Evolutionary conservation across 192 early-diverging fungal genomes (phyloP).

Genomic region (Coemansia sp.): DNA sequence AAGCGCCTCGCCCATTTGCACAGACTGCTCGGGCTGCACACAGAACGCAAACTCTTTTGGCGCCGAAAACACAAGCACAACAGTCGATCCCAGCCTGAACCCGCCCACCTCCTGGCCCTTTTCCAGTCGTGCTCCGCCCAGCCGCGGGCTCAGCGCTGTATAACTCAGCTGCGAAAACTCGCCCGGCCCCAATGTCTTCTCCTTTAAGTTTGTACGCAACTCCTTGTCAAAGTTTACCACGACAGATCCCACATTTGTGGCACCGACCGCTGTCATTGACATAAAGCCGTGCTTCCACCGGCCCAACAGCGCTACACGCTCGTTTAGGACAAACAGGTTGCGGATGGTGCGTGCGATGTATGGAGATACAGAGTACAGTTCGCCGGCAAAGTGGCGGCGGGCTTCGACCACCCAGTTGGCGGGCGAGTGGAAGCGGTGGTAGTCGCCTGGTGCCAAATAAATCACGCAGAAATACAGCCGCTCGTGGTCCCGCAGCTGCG

Average conservation of each 20-base stretch:
- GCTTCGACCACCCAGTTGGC: constrained; percentile 89
- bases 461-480: constrained; percentile 87
- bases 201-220: constrained; percentile 66
- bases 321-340: constrained; percentile 95
- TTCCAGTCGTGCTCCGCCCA: constrained; percentile 66
- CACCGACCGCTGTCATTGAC: constrained; percentile 94
- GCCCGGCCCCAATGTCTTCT: constrained; percentile 60
- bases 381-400: constrained; percentile 91
- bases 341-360: constrained; percentile 79
- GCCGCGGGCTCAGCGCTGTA: constrained; percentile 57
- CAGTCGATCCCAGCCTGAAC: constrained; percentile 90
- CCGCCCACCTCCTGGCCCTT: constrained; percentile 94
- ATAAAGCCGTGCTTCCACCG: constrained; percentile 94
- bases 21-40: constrained; percentile 68
- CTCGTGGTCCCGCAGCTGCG: constrained; percentile 63
- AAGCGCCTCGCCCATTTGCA: constrained; percentile 82
- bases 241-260: constrained; percentile 97
- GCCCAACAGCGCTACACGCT: constrained; percentile 90
- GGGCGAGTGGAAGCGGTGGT: constrained; percentile 98
- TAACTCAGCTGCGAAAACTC: constrained; percentile 76
- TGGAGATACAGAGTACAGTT: constrained; percentile 94
- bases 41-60: constrained; percentile 78
- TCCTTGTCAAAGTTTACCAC: constrained; percentile 90
- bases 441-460: constrained; percentile 97
- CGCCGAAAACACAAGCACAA: constrained; percentile 97